Evolutionary conservation across 2,329 filamentous ascomycete genomes (phyloP), one percentile per base, ranked within the genome.

Genomic region (Capronia coronata): DNA sequence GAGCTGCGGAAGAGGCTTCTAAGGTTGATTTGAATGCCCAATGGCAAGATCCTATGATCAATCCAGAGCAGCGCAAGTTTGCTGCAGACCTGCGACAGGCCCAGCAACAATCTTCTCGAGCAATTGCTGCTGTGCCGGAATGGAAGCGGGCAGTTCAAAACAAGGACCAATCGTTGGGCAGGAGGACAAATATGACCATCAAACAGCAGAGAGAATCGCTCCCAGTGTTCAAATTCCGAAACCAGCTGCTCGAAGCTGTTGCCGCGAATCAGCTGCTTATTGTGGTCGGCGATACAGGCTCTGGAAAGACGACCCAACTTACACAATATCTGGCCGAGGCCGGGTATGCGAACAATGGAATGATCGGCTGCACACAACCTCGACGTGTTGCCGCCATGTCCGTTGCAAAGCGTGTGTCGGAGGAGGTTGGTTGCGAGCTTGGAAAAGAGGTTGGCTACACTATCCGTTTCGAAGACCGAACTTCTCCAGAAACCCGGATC

Each of bases 351-450:
- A 85, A 84, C 48, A 71, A 77, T 25, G 93, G 93, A 42, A 83
- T 96, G 77, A 97, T 98, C 60, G 91, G 89, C 3, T 98, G 93
- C 65, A 98, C 93, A 1, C 93, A 98, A 61, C 93, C 93, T 45
- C 82, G 93, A 62, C 86, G 93, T 75, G 94, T 98, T 27, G 93
- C 93, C 19, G 93, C 93, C 18, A 98, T 98, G 93, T 96, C 90
- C 70, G 93, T 98, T 22, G 91, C 93, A 7, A 94, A 95, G 68
- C 90, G 93, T 78, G 93, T 98, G 2, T 82, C 90, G 1, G 89
- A 97, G 64, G 93, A 98, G 71, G 88, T 97, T 51, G 91, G 93
- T 13, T 96, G 91, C 61, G 78, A 84, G 56, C 77, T 97, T 10
- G 93, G 93, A 27, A 82, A 90, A 48, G 90, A 96, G 65, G 91